Conservation (phyloP, 257 asterid genomes). For the Hygrophila difformis region DNA sequence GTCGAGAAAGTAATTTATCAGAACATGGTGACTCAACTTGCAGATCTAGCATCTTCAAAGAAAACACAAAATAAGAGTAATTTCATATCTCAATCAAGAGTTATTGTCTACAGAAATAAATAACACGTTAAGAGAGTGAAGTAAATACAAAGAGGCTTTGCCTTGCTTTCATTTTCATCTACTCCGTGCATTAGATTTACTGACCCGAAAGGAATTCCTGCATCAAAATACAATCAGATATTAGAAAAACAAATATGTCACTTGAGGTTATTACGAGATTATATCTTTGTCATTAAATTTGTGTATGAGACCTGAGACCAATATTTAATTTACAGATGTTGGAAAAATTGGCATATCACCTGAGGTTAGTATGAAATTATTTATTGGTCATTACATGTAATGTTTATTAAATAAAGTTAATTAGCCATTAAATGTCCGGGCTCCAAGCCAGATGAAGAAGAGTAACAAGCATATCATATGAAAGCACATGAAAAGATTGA, state of each 20-base stretch:
- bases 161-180: constrained; percentile 99
- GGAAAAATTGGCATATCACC: no score
- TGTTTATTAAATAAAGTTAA: no score
- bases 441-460: neutral
- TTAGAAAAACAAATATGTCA: no score
- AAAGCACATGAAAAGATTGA: no score
- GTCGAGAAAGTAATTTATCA: no score
- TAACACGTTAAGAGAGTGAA: constrained; percentile 37
- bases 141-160: constrained; percentile 61
- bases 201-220: constrained; percentile 99
- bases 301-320: neutral
- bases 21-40: no score
- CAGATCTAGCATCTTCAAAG: neutral
- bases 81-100: constrained; percentile 3
- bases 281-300: neutral
- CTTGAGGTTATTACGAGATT: no score
- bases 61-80: constrained; percentile 8
- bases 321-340: no score
- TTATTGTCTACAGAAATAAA: constrained; percentile 14
- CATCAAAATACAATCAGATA: constrained; percentile 19
- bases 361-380: no score
- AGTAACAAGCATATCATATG: constrained; percentile 3
- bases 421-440: neutral
- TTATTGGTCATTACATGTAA: no score
- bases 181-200: constrained; percentile 92